These are phyloP conservation scores for Alternaria gansuensis DNA, from an alignment of 2,329 filamentous ascomycete species.

Conservation along the genomic window DNA sequence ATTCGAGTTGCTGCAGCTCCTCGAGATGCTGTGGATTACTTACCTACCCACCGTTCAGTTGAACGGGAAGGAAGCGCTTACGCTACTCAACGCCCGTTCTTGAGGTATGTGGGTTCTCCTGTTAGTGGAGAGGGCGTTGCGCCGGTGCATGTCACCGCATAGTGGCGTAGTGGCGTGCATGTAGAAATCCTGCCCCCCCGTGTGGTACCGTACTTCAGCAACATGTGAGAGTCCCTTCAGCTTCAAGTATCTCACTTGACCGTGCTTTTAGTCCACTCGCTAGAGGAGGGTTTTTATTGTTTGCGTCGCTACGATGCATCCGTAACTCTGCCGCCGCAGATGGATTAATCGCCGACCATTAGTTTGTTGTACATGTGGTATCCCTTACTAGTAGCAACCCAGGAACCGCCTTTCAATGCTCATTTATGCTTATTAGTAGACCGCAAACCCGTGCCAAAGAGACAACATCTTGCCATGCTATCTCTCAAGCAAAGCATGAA, in stretches of 20 bases:
- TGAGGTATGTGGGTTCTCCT: not conserved
- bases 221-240: not conserved
- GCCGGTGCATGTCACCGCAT: not conserved
- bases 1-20: conserved; percentile 1
- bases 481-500: conserved; percentile 4
- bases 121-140: not conserved
- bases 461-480: not conserved
- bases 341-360: conserved; percentile 1
- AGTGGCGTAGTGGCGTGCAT: not conserved
- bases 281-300: not conserved
- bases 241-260: conserved; percentile 4
- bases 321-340: not conserved
- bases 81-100: not conserved
- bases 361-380: conserved; percentile 8
- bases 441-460: not conserved
- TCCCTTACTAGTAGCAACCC: not conserved
- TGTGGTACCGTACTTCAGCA: not conserved
- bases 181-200: not conserved
- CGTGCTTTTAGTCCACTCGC: not conserved
- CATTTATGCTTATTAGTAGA: conserved; percentile 5
- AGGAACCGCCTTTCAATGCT: conserved; percentile 1
- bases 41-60: not conserved
- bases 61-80: not conserved
- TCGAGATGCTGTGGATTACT: not conserved
- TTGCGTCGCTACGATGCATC: not conserved